Conservation (phyloP, 2,329 filamentous ascomycete species). For the Chaetothyriales sp. region DNA sequence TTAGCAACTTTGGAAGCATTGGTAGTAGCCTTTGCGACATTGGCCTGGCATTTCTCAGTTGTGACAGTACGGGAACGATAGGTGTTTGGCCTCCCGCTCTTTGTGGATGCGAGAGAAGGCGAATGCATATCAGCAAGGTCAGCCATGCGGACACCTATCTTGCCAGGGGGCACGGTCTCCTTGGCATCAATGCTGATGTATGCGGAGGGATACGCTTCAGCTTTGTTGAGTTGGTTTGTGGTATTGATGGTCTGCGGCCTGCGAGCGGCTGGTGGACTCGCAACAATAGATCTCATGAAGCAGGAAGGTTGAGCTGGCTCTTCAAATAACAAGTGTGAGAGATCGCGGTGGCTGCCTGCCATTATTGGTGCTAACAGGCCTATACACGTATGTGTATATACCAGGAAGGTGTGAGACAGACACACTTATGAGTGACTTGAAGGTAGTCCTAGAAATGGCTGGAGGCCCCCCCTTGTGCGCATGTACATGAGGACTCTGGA, state of each 20-base stretch:
- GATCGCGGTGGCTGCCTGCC: neutral
- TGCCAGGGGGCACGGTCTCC: neutral
- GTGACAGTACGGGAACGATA: neutral
- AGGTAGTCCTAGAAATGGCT: neutral
- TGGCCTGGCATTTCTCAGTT: neutral
- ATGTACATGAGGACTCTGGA: neutral
- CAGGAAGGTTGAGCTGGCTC: neutral
- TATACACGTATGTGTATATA: no score
- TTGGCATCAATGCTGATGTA: conserved; percentile 1
- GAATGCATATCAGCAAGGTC: neutral
- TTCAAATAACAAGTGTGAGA: neutral
- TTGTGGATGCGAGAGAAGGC: neutral
- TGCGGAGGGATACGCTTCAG: neutral
- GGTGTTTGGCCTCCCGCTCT: neutral
- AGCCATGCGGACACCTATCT: neutral
- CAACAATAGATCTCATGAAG: neutral
- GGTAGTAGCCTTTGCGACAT: neutral
- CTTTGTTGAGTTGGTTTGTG: neutral
- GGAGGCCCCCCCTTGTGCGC: neutral
- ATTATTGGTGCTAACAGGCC: neutral
- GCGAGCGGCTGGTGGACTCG: neutral
- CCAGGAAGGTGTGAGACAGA: no score
- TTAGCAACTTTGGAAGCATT: neutral
- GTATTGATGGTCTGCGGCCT: conserved; percentile 3
- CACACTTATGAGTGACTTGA: no score